Conservation (phyloP, 331 rosid genomes). For the Spiraea crenata region DNA sequence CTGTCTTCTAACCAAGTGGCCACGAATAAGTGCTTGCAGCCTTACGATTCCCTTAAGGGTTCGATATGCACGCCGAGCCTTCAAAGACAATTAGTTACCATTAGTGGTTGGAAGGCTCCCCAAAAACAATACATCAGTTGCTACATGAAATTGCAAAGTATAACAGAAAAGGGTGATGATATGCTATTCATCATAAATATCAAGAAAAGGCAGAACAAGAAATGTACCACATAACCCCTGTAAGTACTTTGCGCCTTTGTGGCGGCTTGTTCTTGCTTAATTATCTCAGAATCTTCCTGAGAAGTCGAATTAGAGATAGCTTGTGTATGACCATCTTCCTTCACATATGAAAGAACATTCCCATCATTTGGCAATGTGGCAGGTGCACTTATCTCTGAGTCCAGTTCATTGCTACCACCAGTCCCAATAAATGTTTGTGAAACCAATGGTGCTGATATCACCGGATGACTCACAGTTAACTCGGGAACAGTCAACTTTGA, state of each 20-base stretch:
- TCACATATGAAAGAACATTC: constrained; percentile 21
- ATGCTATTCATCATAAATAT: neutral
- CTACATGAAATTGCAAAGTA: neutral
- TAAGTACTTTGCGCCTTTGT: constrained; percentile 61
- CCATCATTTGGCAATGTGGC: constrained; percentile 30
- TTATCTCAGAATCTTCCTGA: constrained; percentile 37
- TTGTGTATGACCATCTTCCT: constrained; percentile 24
- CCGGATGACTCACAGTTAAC: constrained; percentile 39
- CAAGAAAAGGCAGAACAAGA: neutral
- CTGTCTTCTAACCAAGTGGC: constrained; percentile 71
- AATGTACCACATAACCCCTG: constrained; percentile 65
- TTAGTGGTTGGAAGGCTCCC: constrained; percentile 11
- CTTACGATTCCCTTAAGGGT: constrained; percentile 47
- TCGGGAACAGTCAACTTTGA: constrained; percentile 40
- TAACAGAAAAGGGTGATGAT: neutral
- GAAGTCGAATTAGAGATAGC: constrained; percentile 27
- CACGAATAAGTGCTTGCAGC: constrained; percentile 73
- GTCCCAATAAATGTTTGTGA: constrained; percentile 33
- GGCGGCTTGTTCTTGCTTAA: constrained; percentile 52
- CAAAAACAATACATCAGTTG: neutral
- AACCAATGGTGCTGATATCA: constrained; percentile 41
- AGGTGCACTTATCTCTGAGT: constrained; percentile 39
- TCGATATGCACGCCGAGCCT: constrained; percentile 62
- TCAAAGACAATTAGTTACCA: constrained; percentile 23
- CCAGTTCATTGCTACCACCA: constrained; percentile 29